Evolutionary conservation across 768 basidiomycete species (phyloP), one percentile per base, ranked within the genome.

Genomic region (Mycena filopes): DNA sequence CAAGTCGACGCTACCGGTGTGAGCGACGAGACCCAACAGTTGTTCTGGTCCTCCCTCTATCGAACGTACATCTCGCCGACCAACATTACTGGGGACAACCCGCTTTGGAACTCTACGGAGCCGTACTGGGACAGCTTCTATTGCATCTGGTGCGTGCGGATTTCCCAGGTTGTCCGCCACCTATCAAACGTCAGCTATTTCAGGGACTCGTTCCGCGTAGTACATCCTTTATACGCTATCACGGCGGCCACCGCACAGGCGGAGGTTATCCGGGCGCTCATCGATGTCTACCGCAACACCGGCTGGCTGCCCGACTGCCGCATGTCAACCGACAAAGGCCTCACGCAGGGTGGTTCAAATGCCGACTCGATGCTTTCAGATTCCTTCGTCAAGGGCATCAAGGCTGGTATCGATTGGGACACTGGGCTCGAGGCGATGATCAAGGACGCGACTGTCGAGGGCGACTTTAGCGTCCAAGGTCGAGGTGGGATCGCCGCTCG

Each of bases 271-370:
- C 70, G 72, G 15, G 74, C 72, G 29, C 68, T 73, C 26, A 73
- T 75, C 56, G 72, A 73, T 56, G 64, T 75, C 23, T 70, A 72
- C 42, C 70, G 72, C 13, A 55, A 75, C 55, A 67, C 66, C 12
- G 74, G 74, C 20, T 75, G 59, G 57, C 65, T 73, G 18, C 74
- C 74, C 2, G 74, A 75, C 63, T 73, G 74, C 48, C 72, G 74
- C 3, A 75, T 73, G 72, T 73, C 72, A 6, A 54, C 70, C 7
- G 72, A 72, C 53, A 75, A 71, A 45, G 74, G 74, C 12, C 63
- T 68, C 36, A 75, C 74, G 2, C 74, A 75, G 60, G 74, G 74
- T n/a, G 74, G 74, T 2, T 72, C 71, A 20, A 75, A 75, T 49
- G 74, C 72, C 8, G 74, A 75, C 62, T 67, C 47, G 12, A 40